A percentile compares a stretch with the other conserved stretches of the same genome.
Evolutionary conservation across 768 basidiomycete genomes (phyloP).

Genomic region (Boletellus ananas): DNA sequence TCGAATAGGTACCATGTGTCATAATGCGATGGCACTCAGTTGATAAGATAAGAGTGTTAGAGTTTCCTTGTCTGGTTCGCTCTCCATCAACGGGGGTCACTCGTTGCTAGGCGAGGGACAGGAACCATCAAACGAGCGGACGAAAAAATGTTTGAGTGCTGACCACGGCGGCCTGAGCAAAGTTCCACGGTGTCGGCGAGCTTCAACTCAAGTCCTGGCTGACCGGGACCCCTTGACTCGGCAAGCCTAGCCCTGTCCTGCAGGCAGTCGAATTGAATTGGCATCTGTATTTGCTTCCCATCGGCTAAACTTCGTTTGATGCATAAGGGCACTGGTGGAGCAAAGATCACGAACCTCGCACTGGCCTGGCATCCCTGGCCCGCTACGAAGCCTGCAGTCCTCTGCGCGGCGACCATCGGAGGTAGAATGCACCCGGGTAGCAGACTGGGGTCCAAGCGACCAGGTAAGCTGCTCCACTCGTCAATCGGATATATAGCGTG

Average conservation of each 20-base stretch:
- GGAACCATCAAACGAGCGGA: not conserved
- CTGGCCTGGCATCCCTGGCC: no score
- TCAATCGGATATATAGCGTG: not conserved
- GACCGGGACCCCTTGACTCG: not conserved
- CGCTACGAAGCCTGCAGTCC: no score
- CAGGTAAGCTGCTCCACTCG: not conserved
- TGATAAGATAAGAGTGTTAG: not conserved
- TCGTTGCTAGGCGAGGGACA: not conserved
- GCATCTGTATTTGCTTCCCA: conserved; percentile 3
- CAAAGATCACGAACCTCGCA: not conserved
- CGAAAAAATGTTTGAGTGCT: not conserved
- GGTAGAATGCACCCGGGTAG: no score
- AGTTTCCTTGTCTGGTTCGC: not conserved
- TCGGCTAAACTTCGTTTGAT: conserved; percentile 1
- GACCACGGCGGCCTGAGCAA: not conserved
- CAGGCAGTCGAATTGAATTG: not conserved
- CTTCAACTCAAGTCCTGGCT: not conserved
- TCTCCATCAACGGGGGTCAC: not conserved
- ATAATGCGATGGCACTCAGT: not conserved
- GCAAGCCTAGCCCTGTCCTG: not conserved
- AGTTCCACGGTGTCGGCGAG: not conserved
- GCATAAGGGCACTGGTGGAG: not conserved
- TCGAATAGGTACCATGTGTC: not conserved
- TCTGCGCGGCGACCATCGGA: no score
- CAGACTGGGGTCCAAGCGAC: no score